phyloP scores from a whole-genome alignment of 257 asterid species.

The Petunia axillaris region DNA sequence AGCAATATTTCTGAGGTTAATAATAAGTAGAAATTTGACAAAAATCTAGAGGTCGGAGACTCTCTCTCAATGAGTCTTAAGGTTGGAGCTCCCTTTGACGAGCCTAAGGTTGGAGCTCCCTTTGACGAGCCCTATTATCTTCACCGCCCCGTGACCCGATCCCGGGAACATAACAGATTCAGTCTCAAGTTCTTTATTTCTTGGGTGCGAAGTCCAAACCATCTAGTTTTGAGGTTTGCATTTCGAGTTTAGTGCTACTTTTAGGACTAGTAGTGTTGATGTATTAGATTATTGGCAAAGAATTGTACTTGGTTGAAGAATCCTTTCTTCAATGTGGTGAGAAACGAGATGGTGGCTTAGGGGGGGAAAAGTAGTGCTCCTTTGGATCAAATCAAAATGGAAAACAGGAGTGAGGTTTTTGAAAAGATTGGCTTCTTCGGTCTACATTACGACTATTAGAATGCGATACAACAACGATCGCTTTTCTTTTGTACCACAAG shows the following conservation, averaged over 20 bases:
- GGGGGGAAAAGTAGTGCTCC: background rate
- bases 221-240: background rate
- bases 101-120: no score
- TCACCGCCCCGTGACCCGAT: no score
- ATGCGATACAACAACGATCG: background rate
- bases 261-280: background rate
- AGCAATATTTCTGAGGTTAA: no score
- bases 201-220: background rate
- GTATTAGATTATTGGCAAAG: background rate
- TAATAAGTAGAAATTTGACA: no score
- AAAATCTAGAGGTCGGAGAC: no score
- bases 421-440: background rate
- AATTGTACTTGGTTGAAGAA: conserved; percentile 7
- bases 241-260: background rate
- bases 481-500: conserved; percentile 6
- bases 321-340: background rate
- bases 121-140: no score
- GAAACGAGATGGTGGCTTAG: background rate
- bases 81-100: no score
- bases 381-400: background rate
- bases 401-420: background rate
- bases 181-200: background rate
- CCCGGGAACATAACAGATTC: background rate
- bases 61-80: no score
- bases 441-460: background rate